Evolutionary conservation across 768 basidiomycete genomes (phyloP), one percentile per base, ranked within the genome.

Genomic region (Suillus weaverae): DNA sequence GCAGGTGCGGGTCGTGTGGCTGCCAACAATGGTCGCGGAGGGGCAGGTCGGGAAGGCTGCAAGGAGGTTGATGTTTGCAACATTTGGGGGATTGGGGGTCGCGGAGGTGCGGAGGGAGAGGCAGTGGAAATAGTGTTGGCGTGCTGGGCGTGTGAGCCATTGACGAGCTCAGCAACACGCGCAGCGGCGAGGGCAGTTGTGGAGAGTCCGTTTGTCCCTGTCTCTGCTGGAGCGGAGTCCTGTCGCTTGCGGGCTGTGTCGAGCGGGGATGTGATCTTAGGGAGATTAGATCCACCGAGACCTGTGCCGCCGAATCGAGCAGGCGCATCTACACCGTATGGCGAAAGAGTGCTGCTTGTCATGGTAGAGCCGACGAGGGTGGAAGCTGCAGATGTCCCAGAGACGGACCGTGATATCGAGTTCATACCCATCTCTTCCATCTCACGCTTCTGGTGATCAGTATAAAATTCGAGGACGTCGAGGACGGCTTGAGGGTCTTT

Each of bases 391-490:
- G 71, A 75, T 36, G 70, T 62, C 5, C 64, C 66, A 3, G 70
- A 69, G 39, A 67, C 20, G 53, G 68, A 66, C 2, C 76, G 73
- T 26, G 74, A 41, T 26, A 76, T 32, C 35, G 74, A 62, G 39
- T 71, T 62, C 69, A 73, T 71, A n/a, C 65, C 70, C 72, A 84
- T 79, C 50, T 88, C 87, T 71, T 95, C 94, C 71, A 89, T 77
- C 75, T 97, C 94, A n/a, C 94, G 91, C 74, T 95, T 97, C 81
- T 97, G 94, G 70, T 94, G 93, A 76, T 97, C 95, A 14, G 96
- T 98, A 77, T 98, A 99, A 80, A 99, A 99, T 73, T 99, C 96
- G 66, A 99, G 88, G 1, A 97, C 97, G 66, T 98, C 97, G 20
- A 99, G 84, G 16, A 99, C 97, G 1, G 97, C 97, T 72, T 99